Base-by-base conservation (phyloP, 1,284 basidiomycete genomes). In the Microbotryum saponariae region DNA sequence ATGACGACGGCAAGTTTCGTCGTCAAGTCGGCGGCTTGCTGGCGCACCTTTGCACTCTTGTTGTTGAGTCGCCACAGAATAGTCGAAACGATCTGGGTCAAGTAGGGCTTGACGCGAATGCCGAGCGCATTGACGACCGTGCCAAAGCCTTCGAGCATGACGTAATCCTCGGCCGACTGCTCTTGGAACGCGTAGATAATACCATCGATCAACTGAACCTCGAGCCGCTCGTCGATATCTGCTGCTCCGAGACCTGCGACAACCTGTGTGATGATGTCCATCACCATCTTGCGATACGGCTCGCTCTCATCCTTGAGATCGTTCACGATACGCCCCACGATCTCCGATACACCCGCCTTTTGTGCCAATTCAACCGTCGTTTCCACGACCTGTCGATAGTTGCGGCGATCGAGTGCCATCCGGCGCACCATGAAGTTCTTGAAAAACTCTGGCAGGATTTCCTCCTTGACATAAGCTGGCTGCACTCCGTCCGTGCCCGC, bases 171-270 rank as follows among this genome's bases (percentile, higher is more conserved):
- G 3, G 92, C 88, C 0, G 93, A 97, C 78, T 98, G 96, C 78
- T 98, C 94, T 77, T 98, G 94, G 88, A 98, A 98, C 7, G 96
- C 88, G 74, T 94, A 97, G 77, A 98, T 98, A 76, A 98, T 94
- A 53, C 96, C 94, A 73, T 99, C 96, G 42, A 98, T 89, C 16
- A 99, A 83, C 61, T 89, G 83, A 16, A 94, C 85, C 77, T 99
- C 94, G 53, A 98, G 80, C 55, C 92, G 83, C 76, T 98, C 92
- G 73, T 98, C 94, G 62, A 98, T 89, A 73, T 98, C 96, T 1
- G 93, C 90, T 2, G 94, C 91, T 60, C 96, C 93, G 5, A 96
- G 83, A 14, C 87, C 88, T 8, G 87, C 85, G 37, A 99, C 82
- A 46, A 98, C 96, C 75, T 97, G 96, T 25, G 92, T 96, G 71